phyloP scores from a whole-genome alignment of 257 asterid genomes.

The Primulina huaijiensis region DNA sequence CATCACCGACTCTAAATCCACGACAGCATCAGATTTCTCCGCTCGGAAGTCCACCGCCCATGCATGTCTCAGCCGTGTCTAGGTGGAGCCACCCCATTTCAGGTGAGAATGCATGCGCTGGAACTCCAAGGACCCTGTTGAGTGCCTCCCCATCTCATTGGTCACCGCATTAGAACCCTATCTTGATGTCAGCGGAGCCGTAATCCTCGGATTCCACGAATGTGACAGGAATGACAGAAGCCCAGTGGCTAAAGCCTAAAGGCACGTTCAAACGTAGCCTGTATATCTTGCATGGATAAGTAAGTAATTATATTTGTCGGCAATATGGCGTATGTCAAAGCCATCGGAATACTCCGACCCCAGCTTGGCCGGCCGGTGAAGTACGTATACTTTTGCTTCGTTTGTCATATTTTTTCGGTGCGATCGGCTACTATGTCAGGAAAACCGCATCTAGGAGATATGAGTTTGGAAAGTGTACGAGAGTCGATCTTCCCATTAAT shows the following conservation, averaged over 20 bases:
- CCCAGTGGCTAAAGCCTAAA: conserved; percentile 75
- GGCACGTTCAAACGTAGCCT: conserved; percentile 49
- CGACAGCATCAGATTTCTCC: conserved; percentile 53
- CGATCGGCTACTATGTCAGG: conserved; percentile 27
- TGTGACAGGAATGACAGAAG: conserved; percentile 53
- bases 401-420: conserved; percentile 11
- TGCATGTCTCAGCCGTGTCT: conserved; percentile 83
- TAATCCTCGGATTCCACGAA: conserved; percentile 58
- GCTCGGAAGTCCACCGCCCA: conserved; percentile 70
- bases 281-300: conserved; percentile 30
- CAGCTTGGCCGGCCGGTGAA: conserved; percentile 70
- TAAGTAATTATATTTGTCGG: conserved; percentile 31
- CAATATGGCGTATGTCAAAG: conserved; percentile 62
- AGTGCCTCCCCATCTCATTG: conserved; percentile 90
- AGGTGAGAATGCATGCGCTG: conserved; percentile 87
- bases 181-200: conserved; percentile 57
- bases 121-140: conserved; percentile 73
- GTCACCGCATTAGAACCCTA: conserved; percentile 69
- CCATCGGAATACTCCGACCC: conserved; percentile 55
- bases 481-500: conserved; percentile 46
- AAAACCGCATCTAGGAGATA: conserved; percentile 71
- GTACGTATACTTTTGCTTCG: conserved; percentile 34
- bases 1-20: conserved; percentile 90
- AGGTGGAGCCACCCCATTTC: conserved; percentile 81
- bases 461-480: conserved; percentile 38